Evolutionary conservation across 2,329 filamentous ascomycete species (phyloP), one percentile per base, ranked within the genome.

Genomic region (Pseudocercospora eumusae): DNA sequence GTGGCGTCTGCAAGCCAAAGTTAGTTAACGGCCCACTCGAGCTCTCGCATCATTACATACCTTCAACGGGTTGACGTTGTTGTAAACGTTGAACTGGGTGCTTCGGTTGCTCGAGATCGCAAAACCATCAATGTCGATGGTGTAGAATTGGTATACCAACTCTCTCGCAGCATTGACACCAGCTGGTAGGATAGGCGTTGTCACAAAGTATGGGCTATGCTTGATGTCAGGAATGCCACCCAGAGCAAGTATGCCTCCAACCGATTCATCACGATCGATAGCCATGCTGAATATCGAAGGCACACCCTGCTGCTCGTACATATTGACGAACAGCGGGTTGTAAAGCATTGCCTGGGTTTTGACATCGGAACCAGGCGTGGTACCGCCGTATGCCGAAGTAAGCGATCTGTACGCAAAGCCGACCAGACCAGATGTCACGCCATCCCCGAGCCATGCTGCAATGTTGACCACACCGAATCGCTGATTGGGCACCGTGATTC

Each of bases 401-500:
- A 84, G 67, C 13, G 77, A 73, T 7, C 80, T 78, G 66, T 82
- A 85, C 1, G 76, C 81, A 11, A 86, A 74, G 0, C 83, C 83
- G 3, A 85, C 66, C 1, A 85, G 70, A 2, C 83, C 83, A 25
- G 77, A 79, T 1, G 79, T 79, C 42, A 20, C 56, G 4, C 64
- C 67, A 62, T 75, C 73, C 55, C 74, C 74, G 33, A 66, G 64
- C 74, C 74, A 75, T 8, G 66, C 70, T 1, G 72, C 74, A 4
- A 66, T 59, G 49, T 70, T 63, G 15, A 81, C 81, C 15, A 83
- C 64, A 0, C 76, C 81, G n/a, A 85, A 73, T 31, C 79, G 75
- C 67, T 83, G 80, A 8, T 72, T 28, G 2, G 75, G 68, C 0
- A 81, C 79, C 1, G 75, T 78, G 52, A 84, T 75, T 0, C 79